Conservation (phyloP, 1,284 basidiomycete genomes). For the Leucoagaricus sp. region DNA sequence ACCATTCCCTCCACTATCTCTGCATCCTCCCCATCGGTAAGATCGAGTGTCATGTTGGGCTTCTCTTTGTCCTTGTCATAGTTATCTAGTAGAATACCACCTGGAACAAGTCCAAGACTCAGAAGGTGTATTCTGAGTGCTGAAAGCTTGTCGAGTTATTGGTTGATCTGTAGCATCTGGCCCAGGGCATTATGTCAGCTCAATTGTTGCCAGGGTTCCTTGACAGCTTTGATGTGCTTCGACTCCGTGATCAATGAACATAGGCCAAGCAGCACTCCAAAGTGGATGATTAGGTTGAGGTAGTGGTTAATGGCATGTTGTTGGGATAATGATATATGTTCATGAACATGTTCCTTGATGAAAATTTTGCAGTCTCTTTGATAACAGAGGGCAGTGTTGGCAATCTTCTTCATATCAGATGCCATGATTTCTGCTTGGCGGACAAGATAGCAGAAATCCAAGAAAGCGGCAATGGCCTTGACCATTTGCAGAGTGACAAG, state of each 20-base stretch:
- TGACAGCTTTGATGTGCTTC: conserved; percentile 34
- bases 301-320: conserved; percentile 30
- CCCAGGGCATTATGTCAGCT: conserved; percentile 27
- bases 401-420: conserved; percentile 23
- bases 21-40: background rate
- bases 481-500: conserved; percentile 27
- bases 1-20: background rate
- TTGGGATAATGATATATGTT: conserved; percentile 11
- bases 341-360: conserved; percentile 5
- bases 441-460: conserved; percentile 37
- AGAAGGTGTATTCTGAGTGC: conserved; percentile 23
- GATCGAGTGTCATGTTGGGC: background rate
- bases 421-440: conserved; percentile 23
- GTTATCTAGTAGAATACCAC: background rate
- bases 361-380: conserved; percentile 33
- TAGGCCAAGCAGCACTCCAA: conserved; percentile 30
- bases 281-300: conserved; percentile 22
- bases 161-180: conserved; percentile 33
- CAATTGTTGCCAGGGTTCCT: conserved; percentile 35
- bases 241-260: conserved; percentile 32
- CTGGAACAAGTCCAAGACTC: conserved; percentile 22
- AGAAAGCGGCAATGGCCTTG: conserved; percentile 23
- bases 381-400: conserved; percentile 26
- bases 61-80: background rate
- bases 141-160: conserved; percentile 28